These are phyloP conservation scores for Mycosarcoma maydis DNA, from an alignment of 1,284 basidiomycete species.

Conservation along the genomic window DNA sequence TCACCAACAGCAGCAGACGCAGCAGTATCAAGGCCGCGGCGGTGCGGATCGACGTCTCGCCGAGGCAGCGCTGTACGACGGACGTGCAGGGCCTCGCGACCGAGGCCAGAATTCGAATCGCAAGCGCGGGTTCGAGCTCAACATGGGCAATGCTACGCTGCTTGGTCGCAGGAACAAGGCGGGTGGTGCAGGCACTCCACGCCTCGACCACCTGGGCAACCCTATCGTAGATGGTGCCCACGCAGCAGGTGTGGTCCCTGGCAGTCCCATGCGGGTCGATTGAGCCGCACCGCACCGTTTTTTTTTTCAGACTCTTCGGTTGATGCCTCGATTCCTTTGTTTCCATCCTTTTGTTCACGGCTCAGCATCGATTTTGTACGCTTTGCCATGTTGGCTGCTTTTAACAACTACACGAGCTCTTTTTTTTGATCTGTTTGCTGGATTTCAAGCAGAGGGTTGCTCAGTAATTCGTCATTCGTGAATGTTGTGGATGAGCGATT, in stretches of 20 bases:
- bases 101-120: conserved; percentile 45
- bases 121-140: conserved; percentile 60
- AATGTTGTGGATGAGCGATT: too few relatives aligned
- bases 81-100: conserved; percentile 57
- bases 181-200: conserved; percentile 6
- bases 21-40: conserved; percentile 61
- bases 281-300: too few relatives aligned
- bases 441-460: neutral
- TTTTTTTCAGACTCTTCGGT: neutral
- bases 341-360: neutral
- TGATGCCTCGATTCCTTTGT: neutral
- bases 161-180: conserved; percentile 59
- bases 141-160: conserved; percentile 63
- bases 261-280: conserved; percentile 55
- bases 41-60: conserved; percentile 61
- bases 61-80: conserved; percentile 67
- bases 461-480: too few relatives aligned
- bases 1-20: conserved; percentile 31
- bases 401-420: conserved; percentile 8
- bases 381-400: conserved; percentile 1
- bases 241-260: conserved; percentile 47
- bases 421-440: neutral
- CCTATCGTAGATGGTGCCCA: conserved; percentile 43
- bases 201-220: conserved; percentile 39
- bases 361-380: neutral